Conservation (phyloP, 768 basidiomycete species). For the Tricholoma sp. region DNA sequence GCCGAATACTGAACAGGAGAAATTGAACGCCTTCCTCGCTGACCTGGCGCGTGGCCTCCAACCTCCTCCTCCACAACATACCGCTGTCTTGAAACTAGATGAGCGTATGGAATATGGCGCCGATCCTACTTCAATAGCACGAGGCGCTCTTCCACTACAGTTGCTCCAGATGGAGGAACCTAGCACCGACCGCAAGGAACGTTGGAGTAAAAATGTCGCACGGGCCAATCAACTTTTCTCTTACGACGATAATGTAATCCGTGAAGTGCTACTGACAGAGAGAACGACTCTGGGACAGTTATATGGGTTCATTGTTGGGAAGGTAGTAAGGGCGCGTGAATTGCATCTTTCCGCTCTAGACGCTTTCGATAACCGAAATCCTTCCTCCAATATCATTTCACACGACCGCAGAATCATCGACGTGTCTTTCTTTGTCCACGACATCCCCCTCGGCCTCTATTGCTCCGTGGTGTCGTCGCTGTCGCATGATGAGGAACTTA, state of each 20-base stretch:
- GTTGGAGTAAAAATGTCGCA: conserved; percentile 39
- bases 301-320: conserved; percentile 72
- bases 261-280: conserved; percentile 64
- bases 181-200: conserved; percentile 34
- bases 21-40: conserved; percentile 53
- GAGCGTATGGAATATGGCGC: conserved; percentile 54
- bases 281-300: conserved; percentile 64
- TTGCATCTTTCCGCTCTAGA: conserved; percentile 54
- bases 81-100: conserved; percentile 45
- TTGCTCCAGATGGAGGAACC: conserved; percentile 43
- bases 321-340: conserved; percentile 55
- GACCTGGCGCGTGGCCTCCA: conserved; percentile 40
- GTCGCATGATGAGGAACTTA: conserved; percentile 54
- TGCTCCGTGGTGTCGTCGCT: conserved; percentile 58
- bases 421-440: conserved; percentile 54
- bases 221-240: conserved; percentile 50
- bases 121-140: conserved; percentile 22
- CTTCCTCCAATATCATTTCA: conserved; percentile 45
- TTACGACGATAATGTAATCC: conserved; percentile 48
- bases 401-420: conserved; percentile 52
- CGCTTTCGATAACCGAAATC: conserved; percentile 35
- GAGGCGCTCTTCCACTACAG: conserved; percentile 36
- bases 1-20: conserved; percentile 47
- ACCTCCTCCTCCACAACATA: conserved; percentile 27
- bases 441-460: conserved; percentile 61